Conservation (phyloP, 495 filamentous ascomycete species). For the Penicillium taxi region DNA sequence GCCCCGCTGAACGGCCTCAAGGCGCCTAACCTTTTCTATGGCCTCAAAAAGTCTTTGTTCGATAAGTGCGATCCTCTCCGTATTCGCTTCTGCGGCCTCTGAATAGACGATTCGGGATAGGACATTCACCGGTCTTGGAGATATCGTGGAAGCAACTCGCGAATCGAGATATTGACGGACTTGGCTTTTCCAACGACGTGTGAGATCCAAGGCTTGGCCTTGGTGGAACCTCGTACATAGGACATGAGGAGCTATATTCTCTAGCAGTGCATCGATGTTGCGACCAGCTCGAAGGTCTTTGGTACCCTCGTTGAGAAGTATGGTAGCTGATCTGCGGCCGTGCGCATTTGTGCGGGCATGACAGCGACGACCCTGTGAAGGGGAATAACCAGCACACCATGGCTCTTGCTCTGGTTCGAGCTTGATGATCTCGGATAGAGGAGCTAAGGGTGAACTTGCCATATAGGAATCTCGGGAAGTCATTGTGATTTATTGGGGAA, state of each 20-base stretch:
- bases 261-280: conserved; percentile 12
- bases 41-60: neutral
- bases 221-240: conserved; percentile 22
- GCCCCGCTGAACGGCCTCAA: too few relatives aligned
- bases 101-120: neutral
- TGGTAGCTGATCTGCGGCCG: conserved; percentile 10
- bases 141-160: neutral
- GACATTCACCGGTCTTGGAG: neutral
- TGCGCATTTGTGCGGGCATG: conserved; percentile 10
- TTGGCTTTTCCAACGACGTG: conserved; percentile 10
- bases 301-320: conserved; percentile 18
- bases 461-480: neutral
- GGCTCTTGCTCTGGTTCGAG: conserved; percentile 19
- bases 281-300: conserved; percentile 11
- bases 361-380: conserved; percentile 19
- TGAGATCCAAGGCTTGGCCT: conserved; percentile 14
- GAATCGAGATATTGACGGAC: conserved; percentile 9
- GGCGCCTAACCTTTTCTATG: neutral
- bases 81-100: neutral
- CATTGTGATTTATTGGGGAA: neutral
- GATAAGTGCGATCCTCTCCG: neutral
- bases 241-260: conserved; percentile 19
- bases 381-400: conserved; percentile 20
- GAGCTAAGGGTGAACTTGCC: neutral
- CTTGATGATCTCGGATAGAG: conserved; percentile 19